phyloP scores from a whole-genome alignment of 23 red algal genomes.

The Gracilariopsis chorda region DNA sequence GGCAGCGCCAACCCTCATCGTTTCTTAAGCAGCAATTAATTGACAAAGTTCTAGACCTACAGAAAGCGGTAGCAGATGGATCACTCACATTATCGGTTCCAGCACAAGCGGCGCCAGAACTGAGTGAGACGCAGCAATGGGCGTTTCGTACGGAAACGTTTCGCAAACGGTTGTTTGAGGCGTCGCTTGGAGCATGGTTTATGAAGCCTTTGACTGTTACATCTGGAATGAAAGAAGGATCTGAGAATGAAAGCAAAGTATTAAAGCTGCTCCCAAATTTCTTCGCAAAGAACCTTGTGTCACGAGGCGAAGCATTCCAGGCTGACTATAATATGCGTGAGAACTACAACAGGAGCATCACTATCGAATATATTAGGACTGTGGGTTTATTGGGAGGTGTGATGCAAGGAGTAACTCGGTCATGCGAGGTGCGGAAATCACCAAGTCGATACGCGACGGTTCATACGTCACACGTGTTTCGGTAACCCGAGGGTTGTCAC shows the following conservation, averaged over 20 bases:
- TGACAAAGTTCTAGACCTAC: not conserved
- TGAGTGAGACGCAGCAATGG: too few relatives aligned
- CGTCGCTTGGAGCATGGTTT: not conserved
- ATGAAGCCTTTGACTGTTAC: not conserved
- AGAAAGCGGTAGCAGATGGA: not conserved
- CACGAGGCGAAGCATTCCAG: too few relatives aligned
- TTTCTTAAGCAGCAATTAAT: not conserved
- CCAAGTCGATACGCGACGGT: too few relatives aligned
- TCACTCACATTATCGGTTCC: not conserved
- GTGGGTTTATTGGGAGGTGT: too few relatives aligned
- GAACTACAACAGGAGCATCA: too few relatives aligned
- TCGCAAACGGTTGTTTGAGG: not conserved
- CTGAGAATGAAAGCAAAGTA: not conserved
- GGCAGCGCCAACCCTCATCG: not conserved
- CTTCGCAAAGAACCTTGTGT: too few relatives aligned
- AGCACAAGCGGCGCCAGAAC: not conserved
- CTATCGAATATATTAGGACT: too few relatives aligned
- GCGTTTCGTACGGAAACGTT: not conserved
- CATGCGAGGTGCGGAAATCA: too few relatives aligned
- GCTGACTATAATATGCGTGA: too few relatives aligned
- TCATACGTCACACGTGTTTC: too few relatives aligned
- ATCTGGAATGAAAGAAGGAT: constrained; percentile 8
- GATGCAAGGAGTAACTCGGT: too few relatives aligned
- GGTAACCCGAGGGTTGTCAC: too few relatives aligned
- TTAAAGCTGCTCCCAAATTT: not conserved